Evolutionary conservation across 345 rosid genomes (phyloP), one percentile per base, ranked within the genome.

Genomic region (Citrus australasica): DNA sequence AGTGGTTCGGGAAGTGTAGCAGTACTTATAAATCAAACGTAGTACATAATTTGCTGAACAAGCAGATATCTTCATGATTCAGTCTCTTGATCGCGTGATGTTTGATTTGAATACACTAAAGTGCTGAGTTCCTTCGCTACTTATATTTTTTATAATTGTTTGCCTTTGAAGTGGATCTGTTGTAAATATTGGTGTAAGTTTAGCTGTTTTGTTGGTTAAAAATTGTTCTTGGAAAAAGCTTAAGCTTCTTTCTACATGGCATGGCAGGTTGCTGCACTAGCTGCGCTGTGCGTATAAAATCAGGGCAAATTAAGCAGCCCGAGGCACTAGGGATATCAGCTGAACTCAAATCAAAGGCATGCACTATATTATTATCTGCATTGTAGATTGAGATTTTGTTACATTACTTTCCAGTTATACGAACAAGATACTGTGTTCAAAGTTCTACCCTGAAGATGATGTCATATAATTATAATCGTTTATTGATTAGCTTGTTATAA

Each of bases 281-380:
- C 74, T 95, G 99, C 78, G 98, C 99, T 0, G 99, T 95, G 13
- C 97, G 99, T 64, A 85, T 93, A 65, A 93, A 90, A 86, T 93
- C 97, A 71, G 97, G 98, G 75, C 77, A 93, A 79, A 73, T 95
- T 76, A 85, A 90, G 81, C 99, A 95, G 82, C 99, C 99, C 4
- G 98, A 95, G 88, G 98, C 99, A 10, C 85, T 95, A 19, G 98
- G 98, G 76, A 95, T 95, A 81, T 95, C 99, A 73, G 90, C 98
- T 22, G 98, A 95, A 82, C 65, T 95, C 38, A 95, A 90, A 84
- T 86, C 90, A 0, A 89, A 95, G 99, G 99, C 88, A 85, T 71
- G 84, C n/a, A 13, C 19, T 62, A 11, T 46, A 11, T 46, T 46
- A 3, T 13, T 59, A 14, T 17, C 71, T 64, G 3, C 67, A 55